Base-by-base conservation (phyloP, 441 rosid species). In the Breynia disticha region DNA sequence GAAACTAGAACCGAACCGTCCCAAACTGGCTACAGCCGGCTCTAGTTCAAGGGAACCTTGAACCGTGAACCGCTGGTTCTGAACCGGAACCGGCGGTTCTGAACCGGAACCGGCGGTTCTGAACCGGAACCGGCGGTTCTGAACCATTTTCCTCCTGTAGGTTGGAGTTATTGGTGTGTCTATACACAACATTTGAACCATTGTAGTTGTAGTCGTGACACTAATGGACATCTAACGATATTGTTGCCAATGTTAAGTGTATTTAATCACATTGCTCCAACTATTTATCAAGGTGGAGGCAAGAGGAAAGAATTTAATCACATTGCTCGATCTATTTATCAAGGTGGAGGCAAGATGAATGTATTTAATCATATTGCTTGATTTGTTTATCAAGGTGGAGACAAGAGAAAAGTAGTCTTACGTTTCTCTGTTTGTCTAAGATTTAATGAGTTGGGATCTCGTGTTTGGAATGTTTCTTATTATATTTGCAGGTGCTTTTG, bases 261-360 rank as follows among this genome's bases (percentile, higher is more conserved):
- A 17, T 89, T 89, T 61, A 89, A 89, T 71, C 93, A 89, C 56
- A 89, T 95, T 69, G 97, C 97, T 45, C 93, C 93, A 54, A 86
- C 86, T 62, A 95, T 86, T 70, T 95, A 89, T 55, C 95, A 86
- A 79, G 97, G 97, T 50, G 97, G 95, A 6, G 97, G 97, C 70
- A 89, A 86, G 77, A 80, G 97, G 50, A 89, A 89, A 69, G 97
- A n/a, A 17, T 89, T 89, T 61, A 89, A 89, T 71, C 93, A 89
- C 56, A 89, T 95, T 69, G 97, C 97, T 45, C 93, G 95, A 54
- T 89, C 86, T 62, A 95, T 86, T 70, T 95, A 89, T 55, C 95
- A 86, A 79, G 97, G 97, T 50, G 97, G 95, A 6, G 97, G 97
- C 70, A 89, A 86, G 77, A 80, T 89, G 41, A 72, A 90, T 28